Percentiles rank a stretch among this genome's conserved stretches.
These are phyloP conservation scores for Glutinoglossum americanum DNA, from an alignment of 495 filamentous ascomycete species.

Conservation along the genomic window DNA sequence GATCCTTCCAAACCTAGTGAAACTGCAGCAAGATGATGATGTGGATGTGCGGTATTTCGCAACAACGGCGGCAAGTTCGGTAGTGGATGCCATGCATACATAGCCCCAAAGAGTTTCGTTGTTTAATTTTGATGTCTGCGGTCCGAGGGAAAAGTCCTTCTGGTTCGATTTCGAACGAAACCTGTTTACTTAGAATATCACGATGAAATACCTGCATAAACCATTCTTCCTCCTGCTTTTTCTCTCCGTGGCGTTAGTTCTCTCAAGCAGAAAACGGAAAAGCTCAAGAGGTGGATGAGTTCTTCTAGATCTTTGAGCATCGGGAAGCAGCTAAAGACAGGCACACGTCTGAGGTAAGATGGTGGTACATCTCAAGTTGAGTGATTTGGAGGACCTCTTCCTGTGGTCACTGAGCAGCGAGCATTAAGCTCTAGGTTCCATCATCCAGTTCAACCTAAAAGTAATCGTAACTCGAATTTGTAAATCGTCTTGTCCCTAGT, in stretches of 20 bases:
- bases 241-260: neutral
- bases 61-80: conserved; percentile 35
- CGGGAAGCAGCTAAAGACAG: neutral
- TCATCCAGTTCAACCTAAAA: neutral
- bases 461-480: neutral
- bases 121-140: neutral
- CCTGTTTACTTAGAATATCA: conserved; percentile 3
- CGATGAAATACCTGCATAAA: conserved; percentile 16
- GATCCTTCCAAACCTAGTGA: conserved; percentile 78
- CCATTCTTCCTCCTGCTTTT: conserved; percentile 1
- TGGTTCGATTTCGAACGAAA: conserved; percentile 1
- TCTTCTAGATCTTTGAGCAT: neutral
- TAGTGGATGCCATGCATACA: conserved; percentile 18
- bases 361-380: neutral
- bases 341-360: neutral
- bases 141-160: neutral
- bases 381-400: neutral
- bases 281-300: neutral
- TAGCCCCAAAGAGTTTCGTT: conserved; percentile 1
- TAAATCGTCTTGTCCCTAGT: neutral
- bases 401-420: neutral
- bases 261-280: neutral
- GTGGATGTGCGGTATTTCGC: conserved; percentile 96
- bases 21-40: conserved; percentile 87
- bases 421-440: neutral